phyloP scores from a whole-genome alignment of 2,329 filamentous ascomycete genomes.

The Epichloe coenophiala region DNA sequence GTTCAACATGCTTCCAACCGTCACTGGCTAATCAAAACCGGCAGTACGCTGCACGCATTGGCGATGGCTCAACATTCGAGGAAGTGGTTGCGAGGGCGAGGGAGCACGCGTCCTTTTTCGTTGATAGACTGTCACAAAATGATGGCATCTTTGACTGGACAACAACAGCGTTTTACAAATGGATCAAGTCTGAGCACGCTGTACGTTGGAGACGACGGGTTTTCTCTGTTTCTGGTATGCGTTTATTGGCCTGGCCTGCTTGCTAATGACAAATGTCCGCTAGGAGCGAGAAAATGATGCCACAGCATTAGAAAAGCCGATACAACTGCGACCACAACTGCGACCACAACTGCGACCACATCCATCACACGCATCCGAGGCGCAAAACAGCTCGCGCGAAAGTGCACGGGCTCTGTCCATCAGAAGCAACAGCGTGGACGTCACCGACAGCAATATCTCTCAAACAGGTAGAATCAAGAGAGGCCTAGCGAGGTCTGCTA shows the following conservation, averaged over 20 bases:
- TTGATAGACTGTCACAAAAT: conserved; percentile 36
- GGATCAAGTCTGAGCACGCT: conserved; percentile 27
- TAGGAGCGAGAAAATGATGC: conserved; percentile 16
- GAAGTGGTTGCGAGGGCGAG: conserved; percentile 34
- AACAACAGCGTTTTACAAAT: conserved; percentile 33
- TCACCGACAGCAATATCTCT: neutral
- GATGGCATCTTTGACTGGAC: conserved; percentile 25
- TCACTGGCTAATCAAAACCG: neutral
- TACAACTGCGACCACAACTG: conserved; percentile 1
- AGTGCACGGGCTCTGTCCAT: conserved; percentile 3
- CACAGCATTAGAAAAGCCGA: conserved; percentile 10
- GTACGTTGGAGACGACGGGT: conserved; percentile 18
- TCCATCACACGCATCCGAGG: conserved; percentile 8
- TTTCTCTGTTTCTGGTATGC: neutral
- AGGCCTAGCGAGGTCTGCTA: neutral
- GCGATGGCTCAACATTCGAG: conserved; percentile 36
- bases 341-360: conserved; percentile 1
- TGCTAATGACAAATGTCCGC: neutral
- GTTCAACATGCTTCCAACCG: neutral
- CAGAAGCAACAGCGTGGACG: conserved; percentile 8
- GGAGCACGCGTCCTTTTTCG: conserved; percentile 37
- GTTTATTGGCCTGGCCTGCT: neutral
- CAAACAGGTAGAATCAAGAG: neutral
- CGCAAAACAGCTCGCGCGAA: conserved; percentile 7
- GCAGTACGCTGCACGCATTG: conserved; percentile 37